Conservation (phyloP, 2,329 filamentous ascomycete species). For the Pseudogymnoascus sp. region DNA sequence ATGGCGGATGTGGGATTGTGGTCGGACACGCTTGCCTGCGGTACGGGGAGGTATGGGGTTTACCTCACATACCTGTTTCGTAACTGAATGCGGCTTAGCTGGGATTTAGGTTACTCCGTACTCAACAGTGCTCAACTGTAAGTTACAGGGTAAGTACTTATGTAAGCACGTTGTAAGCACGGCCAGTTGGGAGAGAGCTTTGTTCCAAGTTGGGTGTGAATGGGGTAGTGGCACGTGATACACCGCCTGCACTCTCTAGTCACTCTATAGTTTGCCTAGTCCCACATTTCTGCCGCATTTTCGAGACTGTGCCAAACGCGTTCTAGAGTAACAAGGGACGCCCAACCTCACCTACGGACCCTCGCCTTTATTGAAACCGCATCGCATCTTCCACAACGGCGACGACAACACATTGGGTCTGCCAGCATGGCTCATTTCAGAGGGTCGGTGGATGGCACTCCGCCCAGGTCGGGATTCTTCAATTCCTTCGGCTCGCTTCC, state of each 20-base stretch:
- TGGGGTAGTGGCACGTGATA: not conserved
- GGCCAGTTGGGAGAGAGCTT: not conserved
- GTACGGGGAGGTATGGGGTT: constrained; percentile 6
- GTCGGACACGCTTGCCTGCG: constrained; percentile 3
- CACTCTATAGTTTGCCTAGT: not conserved
- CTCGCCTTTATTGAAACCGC: not conserved
- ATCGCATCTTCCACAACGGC: not conserved
- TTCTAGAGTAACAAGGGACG: not conserved
- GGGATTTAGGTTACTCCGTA: not conserved
- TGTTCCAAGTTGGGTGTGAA: constrained; percentile 5
- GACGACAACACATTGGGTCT: not conserved
- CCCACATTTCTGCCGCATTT: constrained; percentile 2
- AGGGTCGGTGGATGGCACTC: not conserved
- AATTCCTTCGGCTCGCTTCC: constrained; percentile 4
- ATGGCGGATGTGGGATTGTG: constrained; percentile 4
- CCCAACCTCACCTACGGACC: not conserved
- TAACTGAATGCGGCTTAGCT: not conserved
- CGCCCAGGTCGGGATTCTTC: constrained; percentile 1
- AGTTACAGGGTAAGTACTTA: not conserved
- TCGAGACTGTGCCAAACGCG: not conserved
- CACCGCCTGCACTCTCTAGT: not conserved
- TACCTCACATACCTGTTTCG: constrained; percentile 6
- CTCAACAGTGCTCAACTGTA: not conserved
- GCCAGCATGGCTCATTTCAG: not conserved
- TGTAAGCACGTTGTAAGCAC: not conserved